Evolutionary conservation across 2,329 filamentous ascomycete genomes (phyloP).

Genomic region (Pseudovirgaria hyperparasitica): DNA sequence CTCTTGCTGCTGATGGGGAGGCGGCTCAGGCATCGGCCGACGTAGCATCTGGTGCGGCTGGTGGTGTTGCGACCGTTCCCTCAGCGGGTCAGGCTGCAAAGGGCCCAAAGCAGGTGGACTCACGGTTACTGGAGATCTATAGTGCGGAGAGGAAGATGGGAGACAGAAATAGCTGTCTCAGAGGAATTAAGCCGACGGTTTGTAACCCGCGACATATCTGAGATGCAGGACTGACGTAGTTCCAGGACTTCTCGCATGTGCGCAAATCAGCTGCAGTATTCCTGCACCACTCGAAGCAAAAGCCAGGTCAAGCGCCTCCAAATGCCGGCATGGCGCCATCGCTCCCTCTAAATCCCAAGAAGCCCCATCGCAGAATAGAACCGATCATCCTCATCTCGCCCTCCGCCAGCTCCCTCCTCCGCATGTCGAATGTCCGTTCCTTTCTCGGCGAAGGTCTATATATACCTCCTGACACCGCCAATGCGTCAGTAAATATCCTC

Average conservation of each 20-base stretch:
- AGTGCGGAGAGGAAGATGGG: slow-evolving; percentile 83
- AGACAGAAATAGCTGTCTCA: slow-evolving; percentile 76
- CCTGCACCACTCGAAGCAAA: slow-evolving; percentile 39
- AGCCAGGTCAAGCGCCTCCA: slow-evolving; percentile 20
- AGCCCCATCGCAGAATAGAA: slow-evolving; percentile 34
- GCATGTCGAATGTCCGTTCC: slow-evolving; percentile 88
- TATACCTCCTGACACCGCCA: slow-evolving; percentile 55
- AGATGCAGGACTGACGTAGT: slow-evolving; percentile 5
- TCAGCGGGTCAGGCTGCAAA: slow-evolving; percentile 32
- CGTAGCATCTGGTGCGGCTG: slow-evolving; percentile 37
- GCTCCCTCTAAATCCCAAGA: slow-evolving; percentile 28
- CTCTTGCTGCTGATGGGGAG: slow-evolving; percentile 51
- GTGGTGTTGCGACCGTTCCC: slow-evolving; percentile 26
- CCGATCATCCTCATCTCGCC: slow-evolving; percentile 96
- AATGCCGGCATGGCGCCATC: slow-evolving; percentile 12
- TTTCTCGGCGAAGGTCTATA: slow-evolving; percentile 84
- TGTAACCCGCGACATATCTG: slow-evolving; percentile 17
- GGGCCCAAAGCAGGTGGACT: slow-evolving; percentile 51
- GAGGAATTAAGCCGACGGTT: slow-evolving; percentile 82
- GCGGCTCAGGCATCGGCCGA: slow-evolving; percentile 35
- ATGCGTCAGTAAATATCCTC: slow-evolving; percentile 61
- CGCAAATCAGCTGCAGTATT: slow-evolving; percentile 74
- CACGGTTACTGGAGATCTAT: slow-evolving; percentile 76
- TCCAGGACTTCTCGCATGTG: slow-evolving; percentile 83
- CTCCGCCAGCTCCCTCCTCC: slow-evolving; percentile 84